A percentile compares a stretch with the other conserved stretches of the same genome.
These are phyloP conservation scores for Phytophthora fragariae DNA, from an alignment of 352 stramenopile species.

Conservation along the genomic window DNA sequence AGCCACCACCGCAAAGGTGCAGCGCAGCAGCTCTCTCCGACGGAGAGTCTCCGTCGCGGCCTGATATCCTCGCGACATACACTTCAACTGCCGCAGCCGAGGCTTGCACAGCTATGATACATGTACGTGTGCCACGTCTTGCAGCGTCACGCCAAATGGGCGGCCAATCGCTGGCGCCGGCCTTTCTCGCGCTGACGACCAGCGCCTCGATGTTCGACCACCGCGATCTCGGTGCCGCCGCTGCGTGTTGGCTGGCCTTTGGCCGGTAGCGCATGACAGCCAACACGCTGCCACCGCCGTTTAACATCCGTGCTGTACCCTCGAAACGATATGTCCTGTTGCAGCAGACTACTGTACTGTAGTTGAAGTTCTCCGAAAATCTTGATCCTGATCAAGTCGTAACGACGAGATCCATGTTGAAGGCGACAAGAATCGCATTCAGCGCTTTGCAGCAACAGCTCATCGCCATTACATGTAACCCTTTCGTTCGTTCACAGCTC, in stretches of 20 bases:
- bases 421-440: background rate
- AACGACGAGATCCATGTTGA: background rate
- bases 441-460: background rate
- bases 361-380: background rate
- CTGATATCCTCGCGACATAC: constrained; percentile 11
- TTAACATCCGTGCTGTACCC: constrained; percentile 8
- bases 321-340: constrained; percentile 1
- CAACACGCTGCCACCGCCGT: constrained; percentile 8
- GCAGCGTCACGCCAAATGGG: constrained; percentile 29
- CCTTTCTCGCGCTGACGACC: constrained; percentile 19
- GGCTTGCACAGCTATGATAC: constrained; percentile 13
- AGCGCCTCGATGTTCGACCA: constrained; percentile 3
- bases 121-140: constrained; percentile 19
- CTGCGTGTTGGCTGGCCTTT: constrained; percentile 15
- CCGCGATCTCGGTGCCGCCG: background rate
- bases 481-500: too few relatives aligned
- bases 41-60: background rate
- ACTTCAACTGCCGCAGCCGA: constrained; percentile 11
- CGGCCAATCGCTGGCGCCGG: constrained; percentile 7
- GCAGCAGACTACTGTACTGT: background rate
- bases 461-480: background rate
- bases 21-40: constrained; percentile 9
- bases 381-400: background rate
- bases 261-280: constrained; percentile 5
- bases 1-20: background rate